Evolutionary conservation across 495 filamentous ascomycete species (phyloP).

Genomic region (Hyaloscypha finlandica): DNA sequence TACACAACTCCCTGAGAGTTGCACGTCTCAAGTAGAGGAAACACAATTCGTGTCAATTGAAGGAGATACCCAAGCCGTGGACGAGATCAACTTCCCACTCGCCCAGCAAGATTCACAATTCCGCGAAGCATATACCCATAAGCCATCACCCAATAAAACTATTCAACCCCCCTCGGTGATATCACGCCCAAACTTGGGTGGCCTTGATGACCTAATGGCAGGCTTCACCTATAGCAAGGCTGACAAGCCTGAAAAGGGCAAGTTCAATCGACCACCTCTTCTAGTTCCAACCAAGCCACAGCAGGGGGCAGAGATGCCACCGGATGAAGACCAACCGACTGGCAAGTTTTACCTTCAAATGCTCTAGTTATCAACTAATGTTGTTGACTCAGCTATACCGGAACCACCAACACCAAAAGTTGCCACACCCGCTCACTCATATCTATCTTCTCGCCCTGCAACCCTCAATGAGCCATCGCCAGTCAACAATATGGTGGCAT

Average conservation of each 20-base stretch:
- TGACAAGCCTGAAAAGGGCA: background rate
- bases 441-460: background rate
- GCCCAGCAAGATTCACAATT: background rate
- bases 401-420: background rate
- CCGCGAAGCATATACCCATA: background rate
- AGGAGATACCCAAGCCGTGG: background rate
- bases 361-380: background rate
- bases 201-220: background rate
- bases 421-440: background rate
- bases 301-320: background rate
- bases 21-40: background rate
- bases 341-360: background rate
- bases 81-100: background rate
- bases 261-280: background rate
- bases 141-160: background rate
- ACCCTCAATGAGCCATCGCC: background rate
- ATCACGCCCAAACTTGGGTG: background rate
- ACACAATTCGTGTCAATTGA: background rate
- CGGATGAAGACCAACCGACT: background rate
- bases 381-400: background rate
- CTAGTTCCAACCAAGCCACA: background rate
- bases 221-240: background rate
- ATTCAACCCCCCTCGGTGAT: background rate
- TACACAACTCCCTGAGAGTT: background rate
- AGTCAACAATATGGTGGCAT: background rate